phyloP scores from a whole-genome alignment of 2,329 filamentous ascomycete species.

The Botrytis deweyae region DNA sequence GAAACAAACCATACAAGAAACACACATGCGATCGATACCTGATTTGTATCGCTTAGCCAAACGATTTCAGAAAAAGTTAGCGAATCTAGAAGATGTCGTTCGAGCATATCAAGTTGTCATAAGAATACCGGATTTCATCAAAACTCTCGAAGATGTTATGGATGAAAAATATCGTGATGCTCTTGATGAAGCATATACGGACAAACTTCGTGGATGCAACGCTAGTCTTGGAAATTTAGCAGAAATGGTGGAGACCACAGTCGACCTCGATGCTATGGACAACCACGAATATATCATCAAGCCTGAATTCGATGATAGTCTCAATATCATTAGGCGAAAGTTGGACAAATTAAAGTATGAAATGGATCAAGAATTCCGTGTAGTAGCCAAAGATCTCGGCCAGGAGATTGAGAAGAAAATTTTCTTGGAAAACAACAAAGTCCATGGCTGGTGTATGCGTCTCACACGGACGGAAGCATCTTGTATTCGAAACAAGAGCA shows the following conservation, averaged over 20 bases:
- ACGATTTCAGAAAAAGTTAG: constrained; percentile 87
- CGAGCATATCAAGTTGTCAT: constrained; percentile 93
- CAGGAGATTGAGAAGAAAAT: constrained; percentile 98
- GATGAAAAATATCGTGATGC: constrained; percentile 90
- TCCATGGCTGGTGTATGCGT: constrained; percentile 95
- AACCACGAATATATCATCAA: constrained; percentile 99
- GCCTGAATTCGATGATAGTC: constrained; percentile 88
- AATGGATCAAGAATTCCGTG: constrained; percentile 78
- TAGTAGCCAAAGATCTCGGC: constrained; percentile 75
- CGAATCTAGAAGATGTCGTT: constrained; percentile 93
- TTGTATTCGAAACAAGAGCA: constrained; percentile 86
- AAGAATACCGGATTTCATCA: constrained; percentile 84
- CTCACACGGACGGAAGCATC: constrained; percentile 87
- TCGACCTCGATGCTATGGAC: constrained; percentile 91
- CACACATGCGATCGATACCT: constrained; percentile 87
- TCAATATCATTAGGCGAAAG: constrained; percentile 86
- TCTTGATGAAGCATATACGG: constrained; percentile 82
- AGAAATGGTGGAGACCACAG: constrained; percentile 98
- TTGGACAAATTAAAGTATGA: constrained; percentile 79
- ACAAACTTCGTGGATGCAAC: constrained; percentile 73
- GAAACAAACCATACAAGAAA: constrained; percentile 93
- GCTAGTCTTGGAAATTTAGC: constrained; percentile 81
- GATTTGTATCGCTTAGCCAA: constrained; percentile 93
- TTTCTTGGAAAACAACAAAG: constrained; percentile 92
- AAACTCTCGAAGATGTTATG: constrained; percentile 88